Evolutionary conservation across 2,329 filamentous ascomycete species (phyloP).

Genomic region (Aspergillus chevalieri): DNA sequence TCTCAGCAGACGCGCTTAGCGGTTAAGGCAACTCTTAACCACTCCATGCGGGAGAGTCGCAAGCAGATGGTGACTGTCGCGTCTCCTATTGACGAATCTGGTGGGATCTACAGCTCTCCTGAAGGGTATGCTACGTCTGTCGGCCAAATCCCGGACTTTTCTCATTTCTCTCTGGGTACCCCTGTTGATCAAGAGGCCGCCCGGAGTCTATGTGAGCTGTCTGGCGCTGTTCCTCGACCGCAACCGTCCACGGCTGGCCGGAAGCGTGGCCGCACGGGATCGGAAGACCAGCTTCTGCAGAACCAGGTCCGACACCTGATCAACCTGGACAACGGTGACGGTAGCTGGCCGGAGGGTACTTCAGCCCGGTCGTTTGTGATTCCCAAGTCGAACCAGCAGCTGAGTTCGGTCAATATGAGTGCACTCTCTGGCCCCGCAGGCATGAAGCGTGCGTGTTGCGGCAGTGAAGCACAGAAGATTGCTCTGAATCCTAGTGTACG

Average conservation of each 20-base stretch:
- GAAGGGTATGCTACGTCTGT: slow-evolving; percentile 22
- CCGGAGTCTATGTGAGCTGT: slow-evolving; percentile 37
- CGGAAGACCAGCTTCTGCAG: slow-evolving; percentile 33
- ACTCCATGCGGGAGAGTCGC: slow-evolving; percentile 31
- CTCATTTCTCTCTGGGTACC: slow-evolving; percentile 29
- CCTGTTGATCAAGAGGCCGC: slow-evolving; percentile 34
- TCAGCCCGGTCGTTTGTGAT: slow-evolving; percentile 28
- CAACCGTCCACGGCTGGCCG: slow-evolving; percentile 15
- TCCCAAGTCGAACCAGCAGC: slow-evolving; percentile 13
- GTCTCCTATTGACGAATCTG: slow-evolving; percentile 33
- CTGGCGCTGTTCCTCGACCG: slow-evolving; percentile 24
- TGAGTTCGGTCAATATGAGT: slow-evolving; percentile 16
- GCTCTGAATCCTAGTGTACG: slow-evolving; percentile 30
- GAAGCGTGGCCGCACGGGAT: slow-evolving; percentile 36
- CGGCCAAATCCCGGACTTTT: slow-evolving; percentile 27
- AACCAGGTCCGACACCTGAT: slow-evolving; percentile 35
- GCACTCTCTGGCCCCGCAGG: slow-evolving; percentile 30
- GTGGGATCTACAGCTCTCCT: slow-evolving; percentile 31
- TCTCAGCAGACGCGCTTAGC: slow-evolving; percentile 27
- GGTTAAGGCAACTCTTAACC: slow-evolving; percentile 35
- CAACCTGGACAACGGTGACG: slow-evolving; percentile 18
- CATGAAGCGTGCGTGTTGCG: slow-evolving; percentile 38
- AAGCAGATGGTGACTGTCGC: slow-evolving; percentile 29
- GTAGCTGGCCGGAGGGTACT: slow-evolving; percentile 27
- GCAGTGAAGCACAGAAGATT: slow-evolving; percentile 31